Base-by-base conservation (phyloP, 495 filamentous ascomycete species). In the Poronia punctata region DNA sequence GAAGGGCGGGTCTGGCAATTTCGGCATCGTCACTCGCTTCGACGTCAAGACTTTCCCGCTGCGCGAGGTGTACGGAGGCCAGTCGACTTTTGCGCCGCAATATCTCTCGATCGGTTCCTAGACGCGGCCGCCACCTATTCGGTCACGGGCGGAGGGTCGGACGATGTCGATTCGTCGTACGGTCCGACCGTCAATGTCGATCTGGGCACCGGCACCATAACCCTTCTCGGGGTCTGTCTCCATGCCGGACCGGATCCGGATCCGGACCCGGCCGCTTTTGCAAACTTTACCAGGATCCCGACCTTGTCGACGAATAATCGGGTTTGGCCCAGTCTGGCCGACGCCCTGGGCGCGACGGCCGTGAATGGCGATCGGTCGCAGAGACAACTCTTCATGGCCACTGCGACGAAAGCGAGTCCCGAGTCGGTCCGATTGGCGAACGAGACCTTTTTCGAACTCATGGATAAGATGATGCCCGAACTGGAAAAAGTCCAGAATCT, bases 1-100 rank as follows among this genome's bases (percentile, higher is more conserved):
- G 40, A 75, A 75, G 52, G 75, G 74, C 3, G 75, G 75, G 11
- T 67, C 61, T 40, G 73, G 68, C 48, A 79, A 74, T 57, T 77
- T 78, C 35, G 76, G 77, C 6, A 57, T 79, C 2, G 72, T 76
- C 15, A 77, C 74, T 3, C 36, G 50, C 11, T 51, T 62, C 45
- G 49, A 61, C 30, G 20, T 66, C 4, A 41, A 25, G 9, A 23
- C 48, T 3, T 58, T 60, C n/a, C 28, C 28, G 5, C n/a, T 31
- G 28, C 5, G 5, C n/a, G 5, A 31, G 28, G 11, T 31, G 10
- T 31, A 31, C n/a, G 28, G 28, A 7, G 28, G 28, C 11, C 5
- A 5, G 10, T 5, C 28, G 28, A 5, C 16, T 14, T 31, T 5
- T 14, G 5, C 11, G 28, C 28, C 28, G 28, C 28, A 31, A n/a